phyloP scores from a whole-genome alignment of 257 asterid genomes.

The Coffea eugenioides region DNA sequence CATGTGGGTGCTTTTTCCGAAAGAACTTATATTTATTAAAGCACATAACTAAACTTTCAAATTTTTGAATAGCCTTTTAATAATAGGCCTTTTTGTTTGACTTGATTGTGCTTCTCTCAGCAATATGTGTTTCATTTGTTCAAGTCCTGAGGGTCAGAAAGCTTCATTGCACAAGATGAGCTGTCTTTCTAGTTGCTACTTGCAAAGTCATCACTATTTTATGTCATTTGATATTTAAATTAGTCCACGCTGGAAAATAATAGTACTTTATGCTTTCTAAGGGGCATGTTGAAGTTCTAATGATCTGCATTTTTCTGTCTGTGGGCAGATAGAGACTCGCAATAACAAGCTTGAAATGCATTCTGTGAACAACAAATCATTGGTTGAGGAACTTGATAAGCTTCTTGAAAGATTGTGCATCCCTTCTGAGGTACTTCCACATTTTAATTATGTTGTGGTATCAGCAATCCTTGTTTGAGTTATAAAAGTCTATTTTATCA shows the following conservation, averaged over 20 bases:
- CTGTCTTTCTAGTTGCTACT: neutral
- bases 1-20: no score
- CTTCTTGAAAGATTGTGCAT: constrained; percentile 77
- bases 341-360: constrained; percentile 99
- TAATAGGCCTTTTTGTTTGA: neutral
- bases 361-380: constrained; percentile 80
- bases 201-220: neutral
- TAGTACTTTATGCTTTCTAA: neutral
- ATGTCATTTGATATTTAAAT: neutral
- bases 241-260: neutral
- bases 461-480: neutral
- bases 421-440: constrained; percentile 76
- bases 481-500: neutral
- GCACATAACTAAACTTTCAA: neutral
- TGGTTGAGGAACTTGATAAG: constrained; percentile 91
- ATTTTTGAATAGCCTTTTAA: neutral
- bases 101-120: neutral
- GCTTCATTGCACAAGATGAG: neutral
- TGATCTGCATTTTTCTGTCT: constrained; percentile 10
- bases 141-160: neutral
- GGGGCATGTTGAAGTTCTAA: neutral
- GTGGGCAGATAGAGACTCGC: constrained; percentile 82
- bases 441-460: neutral
- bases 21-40: neutral
- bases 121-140: neutral